Base-by-base conservation (phyloP, 768 basidiomycete genomes). In the Favolaschia claudopus region DNA sequence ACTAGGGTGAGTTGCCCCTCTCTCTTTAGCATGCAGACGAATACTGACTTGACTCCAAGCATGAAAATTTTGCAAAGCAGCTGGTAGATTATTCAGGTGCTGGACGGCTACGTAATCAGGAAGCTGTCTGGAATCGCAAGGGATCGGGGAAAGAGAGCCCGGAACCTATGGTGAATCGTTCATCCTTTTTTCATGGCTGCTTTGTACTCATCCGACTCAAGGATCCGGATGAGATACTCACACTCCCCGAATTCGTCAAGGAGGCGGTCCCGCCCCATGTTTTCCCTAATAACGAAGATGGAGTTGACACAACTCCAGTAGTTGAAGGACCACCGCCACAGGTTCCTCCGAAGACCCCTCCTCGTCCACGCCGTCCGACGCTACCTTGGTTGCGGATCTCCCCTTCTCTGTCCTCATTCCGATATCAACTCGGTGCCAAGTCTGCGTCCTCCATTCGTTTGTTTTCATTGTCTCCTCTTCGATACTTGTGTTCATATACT, bases 371-470 rank as follows among this genome's bases (percentile, higher is more conserved):
- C 5, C 25, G 37, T 27, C 50, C 50, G 24, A 31, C 50, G 8
- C 50, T 51, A 15, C 50, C 50, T 14, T 51, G 50, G 50, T 39
- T 51, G 6, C 50, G 50, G 24, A 51, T 51, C n/a, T 40, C 50
- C 2, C 50, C 50, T 22, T 51, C 50, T 9, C 19, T 40, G 19
- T n/a, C 38, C 24, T 27, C 50, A 15, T 24, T 39, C 20, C 27
- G 37, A 31, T 31, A 40, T 19, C 50, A 40, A 22, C 37, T 51
- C 12, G 40, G 15, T 17, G 7, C 50, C 38, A 51, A 40, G 20
- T 40, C 50, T 20, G 13, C 49, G 27, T 15, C 49, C 0, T 51
- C 50, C 27, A 40, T 40, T 51, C 38, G n/a, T 1, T 28, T 29
- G 22, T 45, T n/a, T n/a, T n/a, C n/a, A n/a, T n/a, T n/a, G n/a